Evolutionary conservation across 73 alveolate species (phyloP).

Genomic region (Stentor roeselii): DNA sequence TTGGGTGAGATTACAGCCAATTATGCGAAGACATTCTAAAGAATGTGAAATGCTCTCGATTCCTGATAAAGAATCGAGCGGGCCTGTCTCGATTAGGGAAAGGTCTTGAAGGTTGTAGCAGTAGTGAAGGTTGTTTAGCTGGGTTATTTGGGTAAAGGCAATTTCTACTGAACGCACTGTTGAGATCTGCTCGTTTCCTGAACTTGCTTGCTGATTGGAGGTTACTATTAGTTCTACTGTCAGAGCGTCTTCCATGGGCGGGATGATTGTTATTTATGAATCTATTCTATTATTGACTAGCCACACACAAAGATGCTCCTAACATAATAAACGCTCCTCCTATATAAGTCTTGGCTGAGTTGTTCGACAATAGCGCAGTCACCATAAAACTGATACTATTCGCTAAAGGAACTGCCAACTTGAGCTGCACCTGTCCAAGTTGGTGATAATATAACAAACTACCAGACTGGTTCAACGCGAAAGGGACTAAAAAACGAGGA

Average conservation of each 20-base stretch:
- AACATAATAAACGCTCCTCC: slow-evolving; percentile 37
- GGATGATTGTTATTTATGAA: background rate
- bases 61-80: slow-evolving; percentile 30
- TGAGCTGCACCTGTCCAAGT: slow-evolving; percentile 47
- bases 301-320: slow-evolving; percentile 33
- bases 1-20: slow-evolving; percentile 40
- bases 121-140: slow-evolving; percentile 8
- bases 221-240: slow-evolving; percentile 13
- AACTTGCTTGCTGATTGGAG: background rate
- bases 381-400: slow-evolving; percentile 42
- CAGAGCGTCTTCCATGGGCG: slow-evolving; percentile 24
- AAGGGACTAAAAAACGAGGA: slow-evolving; percentile 53
- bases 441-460: slow-evolving; percentile 47
- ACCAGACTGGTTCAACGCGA: slow-evolving; percentile 49
- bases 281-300: too few species aligned
- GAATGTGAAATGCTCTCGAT: slow-evolving; percentile 50
- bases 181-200: slow-evolving; percentile 21
- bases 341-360: slow-evolving; percentile 29
- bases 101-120: slow-evolving; percentile 26
- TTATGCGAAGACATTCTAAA: slow-evolving; percentile 45
- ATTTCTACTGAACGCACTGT: slow-evolving; percentile 1
- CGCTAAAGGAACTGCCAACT: slow-evolving; percentile 43
- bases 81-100: slow-evolving; percentile 27
- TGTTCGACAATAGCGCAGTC: slow-evolving; percentile 33
- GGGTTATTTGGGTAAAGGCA: slow-evolving; percentile 14